phyloP scores from a whole-genome alignment of 805 yeast species.

The Wickerhamiella brachini region DNA sequence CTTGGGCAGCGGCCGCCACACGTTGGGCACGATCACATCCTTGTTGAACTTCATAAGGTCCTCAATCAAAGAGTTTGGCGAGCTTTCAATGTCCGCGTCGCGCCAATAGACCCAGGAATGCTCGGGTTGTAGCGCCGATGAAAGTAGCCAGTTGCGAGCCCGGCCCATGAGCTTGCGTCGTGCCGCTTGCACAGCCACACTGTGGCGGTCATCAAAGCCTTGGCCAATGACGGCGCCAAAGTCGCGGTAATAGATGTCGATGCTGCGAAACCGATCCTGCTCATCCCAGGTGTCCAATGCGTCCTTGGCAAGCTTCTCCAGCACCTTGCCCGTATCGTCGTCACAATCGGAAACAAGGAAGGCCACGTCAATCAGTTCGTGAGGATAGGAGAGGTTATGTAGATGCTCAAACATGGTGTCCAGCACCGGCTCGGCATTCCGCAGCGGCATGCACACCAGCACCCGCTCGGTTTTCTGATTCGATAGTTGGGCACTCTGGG shows the following conservation, averaged over 20 bases:
- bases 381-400: constrained; percentile 64
- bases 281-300: constrained; percentile 27
- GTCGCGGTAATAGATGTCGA: constrained; percentile 77
- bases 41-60: constrained; percentile 84
- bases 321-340: constrained; percentile 46
- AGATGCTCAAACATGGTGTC: constrained; percentile 78
- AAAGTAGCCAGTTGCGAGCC: constrained; percentile 86
- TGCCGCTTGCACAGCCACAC: constrained; percentile 92
- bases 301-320: constrained; percentile 33
- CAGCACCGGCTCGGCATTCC: constrained; percentile 80
- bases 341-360: constrained; percentile 80
- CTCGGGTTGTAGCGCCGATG: constrained; percentile 77
- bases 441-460: constrained; percentile 70
- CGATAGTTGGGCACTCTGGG: constrained; percentile 7
- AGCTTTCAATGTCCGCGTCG: constrained; percentile 92
- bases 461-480: constrained; percentile 52
- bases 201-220: constrained; percentile 84
- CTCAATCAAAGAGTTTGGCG: constrained; percentile 72
- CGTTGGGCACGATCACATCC: constrained; percentile 93
- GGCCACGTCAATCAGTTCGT: constrained; percentile 59
- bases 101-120: constrained; percentile 97
- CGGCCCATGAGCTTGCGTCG: constrained; percentile 90
- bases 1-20: constrained; percentile 92
- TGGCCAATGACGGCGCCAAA: constrained; percentile 91
- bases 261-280: constrained; percentile 52